Conservation (phyloP, 139 green algal species). For the Asterochloris sp. region DNA sequence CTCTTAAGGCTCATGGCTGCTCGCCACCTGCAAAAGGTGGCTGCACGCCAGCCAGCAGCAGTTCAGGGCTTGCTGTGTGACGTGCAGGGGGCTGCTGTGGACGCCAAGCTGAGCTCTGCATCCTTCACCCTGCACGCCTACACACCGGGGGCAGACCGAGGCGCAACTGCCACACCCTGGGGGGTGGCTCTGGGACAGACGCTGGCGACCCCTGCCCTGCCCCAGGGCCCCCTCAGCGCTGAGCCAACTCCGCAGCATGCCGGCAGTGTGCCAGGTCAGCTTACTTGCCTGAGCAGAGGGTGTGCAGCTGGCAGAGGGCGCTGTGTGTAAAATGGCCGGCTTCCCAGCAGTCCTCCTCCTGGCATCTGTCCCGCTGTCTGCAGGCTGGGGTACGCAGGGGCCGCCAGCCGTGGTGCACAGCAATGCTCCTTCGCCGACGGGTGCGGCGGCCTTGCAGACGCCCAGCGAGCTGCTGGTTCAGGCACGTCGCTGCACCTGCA, state of each 20-base stretch:
- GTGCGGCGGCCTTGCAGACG: not conserved
- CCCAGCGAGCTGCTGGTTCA: slow-evolving; percentile 2
- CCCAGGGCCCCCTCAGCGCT: not conserved
- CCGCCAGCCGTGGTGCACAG: not conserved
- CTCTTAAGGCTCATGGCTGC: too few species aligned
- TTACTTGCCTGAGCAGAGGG: too few species aligned
- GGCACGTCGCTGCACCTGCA: not conserved
- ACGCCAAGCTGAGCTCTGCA: not conserved
- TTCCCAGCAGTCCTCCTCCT: too few species aligned
- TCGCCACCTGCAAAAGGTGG: too few species aligned
- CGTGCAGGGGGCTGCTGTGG: not conserved
- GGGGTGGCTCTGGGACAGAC: slow-evolving; percentile 12
- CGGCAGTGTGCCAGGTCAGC: too few species aligned
- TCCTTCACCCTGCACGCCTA: slow-evolving; percentile 10
- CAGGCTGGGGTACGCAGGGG: too few species aligned
- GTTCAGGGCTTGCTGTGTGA: not conserved
- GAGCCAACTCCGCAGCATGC: too few species aligned
- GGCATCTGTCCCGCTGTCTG: too few species aligned
- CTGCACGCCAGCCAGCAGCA: too few species aligned
- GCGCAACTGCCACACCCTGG: slow-evolving; percentile 14
- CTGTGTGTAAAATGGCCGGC: too few species aligned
- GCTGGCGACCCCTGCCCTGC: not conserved
- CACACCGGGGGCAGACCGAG: not conserved
- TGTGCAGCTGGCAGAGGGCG: too few species aligned
- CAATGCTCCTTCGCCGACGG: slow-evolving; percentile 7